These are phyloP conservation scores for Musa troglodytarum DNA, from an alignment of 176 grass and related monocot genomes.

Conservation along the genomic window DNA sequence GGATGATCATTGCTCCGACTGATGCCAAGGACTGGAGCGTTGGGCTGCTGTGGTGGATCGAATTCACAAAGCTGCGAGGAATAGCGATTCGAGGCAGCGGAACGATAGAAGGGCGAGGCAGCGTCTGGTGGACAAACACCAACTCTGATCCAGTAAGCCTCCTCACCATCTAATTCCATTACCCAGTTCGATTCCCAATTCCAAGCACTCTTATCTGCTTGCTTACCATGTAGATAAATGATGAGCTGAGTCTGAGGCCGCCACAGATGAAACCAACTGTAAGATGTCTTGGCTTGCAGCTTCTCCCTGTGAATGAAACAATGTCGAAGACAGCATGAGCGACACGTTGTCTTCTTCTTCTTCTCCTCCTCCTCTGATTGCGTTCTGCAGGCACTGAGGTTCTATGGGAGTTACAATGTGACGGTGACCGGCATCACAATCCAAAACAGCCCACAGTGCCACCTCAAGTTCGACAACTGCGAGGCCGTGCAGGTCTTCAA, in stretches of 20 bases:
- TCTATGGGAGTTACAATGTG: constrained; percentile 89
- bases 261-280: constrained; percentile 92
- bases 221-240: constrained; percentile 27
- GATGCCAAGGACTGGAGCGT: constrained; percentile 62
- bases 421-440: constrained; percentile 86
- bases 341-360: background rate
- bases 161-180: background rate
- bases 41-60: constrained; percentile 82
- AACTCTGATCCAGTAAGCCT: constrained; percentile 48
- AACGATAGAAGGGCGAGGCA: constrained; percentile 75
- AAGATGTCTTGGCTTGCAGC: constrained; percentile 8
- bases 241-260: constrained; percentile 50
- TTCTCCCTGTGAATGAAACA: constrained; percentile 1
- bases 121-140: constrained; percentile 70
- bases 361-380: background rate
- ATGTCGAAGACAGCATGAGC: background rate
- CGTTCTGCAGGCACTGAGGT: constrained; percentile 79
- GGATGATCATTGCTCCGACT: constrained; percentile 66
- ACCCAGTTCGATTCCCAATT: background rate
- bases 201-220: background rate
- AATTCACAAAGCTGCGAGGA: constrained; percentile 92
- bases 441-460: constrained; percentile 91
- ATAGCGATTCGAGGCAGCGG: constrained; percentile 81
- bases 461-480: constrained; percentile 92
- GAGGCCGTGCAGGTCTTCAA: constrained; percentile 75